These are phyloP conservation scores for Oryza glumipatula DNA, from an alignment of 176 grass and related monocot genomes.

Conservation along the genomic window DNA sequence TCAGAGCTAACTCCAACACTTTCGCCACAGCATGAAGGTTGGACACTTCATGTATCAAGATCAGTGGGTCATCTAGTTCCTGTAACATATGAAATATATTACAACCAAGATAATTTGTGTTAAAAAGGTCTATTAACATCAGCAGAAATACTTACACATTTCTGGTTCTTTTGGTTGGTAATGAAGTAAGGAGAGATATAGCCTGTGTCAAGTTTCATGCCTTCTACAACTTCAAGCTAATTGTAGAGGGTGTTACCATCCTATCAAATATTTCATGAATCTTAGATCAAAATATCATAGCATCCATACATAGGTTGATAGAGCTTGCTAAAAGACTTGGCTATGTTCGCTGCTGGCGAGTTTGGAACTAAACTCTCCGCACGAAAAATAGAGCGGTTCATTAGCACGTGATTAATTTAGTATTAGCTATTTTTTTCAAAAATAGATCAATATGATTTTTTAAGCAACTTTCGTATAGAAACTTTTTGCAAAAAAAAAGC, in stretches of 20 bases:
- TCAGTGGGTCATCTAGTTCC: conserved; percentile 61
- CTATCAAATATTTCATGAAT: conserved; percentile 41
- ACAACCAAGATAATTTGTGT: background rate
- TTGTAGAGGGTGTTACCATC: conserved; percentile 53
- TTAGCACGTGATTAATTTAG: no score
- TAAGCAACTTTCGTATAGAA: no score
- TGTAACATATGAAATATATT: conserved; percentile 29
- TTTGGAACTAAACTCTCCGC: no score
- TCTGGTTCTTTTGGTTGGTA: conserved; percentile 32
- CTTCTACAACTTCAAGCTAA: conserved; percentile 62
- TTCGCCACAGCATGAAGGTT: conserved; percentile 39
- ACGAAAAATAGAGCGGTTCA: no score
- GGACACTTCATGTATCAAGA: conserved; percentile 64
- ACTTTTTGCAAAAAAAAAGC: no score
- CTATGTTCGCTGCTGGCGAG: no score
- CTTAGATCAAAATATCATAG: background rate
- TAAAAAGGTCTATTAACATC: background rate
- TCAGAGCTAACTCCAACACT: conserved; percentile 53
- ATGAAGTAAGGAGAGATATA: conserved; percentile 3
- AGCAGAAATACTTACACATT: conserved; percentile 55
- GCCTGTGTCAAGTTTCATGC: conserved; percentile 65
- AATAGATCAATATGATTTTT: no score
- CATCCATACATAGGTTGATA: background rate
- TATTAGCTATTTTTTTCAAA: no score
- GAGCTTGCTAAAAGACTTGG: background rate